Percentiles rank a stretch among this genome's conserved stretches.
phyloP scores from a whole-genome alignment of 176 grass and related monocot species.

The Paspalum notatum region DNA sequence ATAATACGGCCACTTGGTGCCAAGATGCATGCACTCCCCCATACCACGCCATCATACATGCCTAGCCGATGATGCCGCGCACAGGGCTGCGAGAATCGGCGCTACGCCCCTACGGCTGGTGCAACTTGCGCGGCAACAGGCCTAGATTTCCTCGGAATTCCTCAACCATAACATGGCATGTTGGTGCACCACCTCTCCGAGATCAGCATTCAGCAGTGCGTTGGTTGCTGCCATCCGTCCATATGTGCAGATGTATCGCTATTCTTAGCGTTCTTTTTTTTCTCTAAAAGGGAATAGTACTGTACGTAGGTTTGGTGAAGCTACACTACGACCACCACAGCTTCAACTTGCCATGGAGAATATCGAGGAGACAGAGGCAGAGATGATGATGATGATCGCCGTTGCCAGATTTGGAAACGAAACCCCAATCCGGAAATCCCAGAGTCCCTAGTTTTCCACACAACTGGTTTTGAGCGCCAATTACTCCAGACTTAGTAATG shows the following conservation, averaged over 20 bases:
- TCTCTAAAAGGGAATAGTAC: neutral
- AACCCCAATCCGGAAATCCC: constrained; percentile 30
- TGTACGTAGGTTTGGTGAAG: constrained; percentile 34
- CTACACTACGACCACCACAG: neutral
- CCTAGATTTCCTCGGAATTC: constrained; percentile 53
- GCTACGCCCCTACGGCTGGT: neutral
- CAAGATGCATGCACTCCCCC: constrained; percentile 1
- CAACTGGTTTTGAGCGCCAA: constrained; percentile 21
- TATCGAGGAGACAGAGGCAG: neutral
- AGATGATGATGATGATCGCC: neutral
- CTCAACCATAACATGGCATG: constrained; percentile 55
- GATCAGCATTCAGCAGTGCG: neutral
- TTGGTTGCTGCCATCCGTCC: constrained; percentile 2
- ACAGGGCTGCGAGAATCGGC: neutral
- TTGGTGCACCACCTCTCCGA: constrained; percentile 1
- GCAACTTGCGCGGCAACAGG: constrained; percentile 38
- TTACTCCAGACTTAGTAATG: neutral
- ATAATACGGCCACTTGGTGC: constrained; percentile 36
- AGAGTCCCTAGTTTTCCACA: neutral
- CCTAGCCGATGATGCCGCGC: neutral
- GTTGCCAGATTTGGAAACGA: constrained; percentile 31
- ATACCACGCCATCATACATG: neutral
- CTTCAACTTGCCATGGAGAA: neutral
- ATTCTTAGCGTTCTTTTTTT: neutral
- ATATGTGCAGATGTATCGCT: constrained; percentile 19